Evolutionary conservation across 352 stramenopile genomes (phyloP).

Genomic region (Phytophthora pisi): DNA sequence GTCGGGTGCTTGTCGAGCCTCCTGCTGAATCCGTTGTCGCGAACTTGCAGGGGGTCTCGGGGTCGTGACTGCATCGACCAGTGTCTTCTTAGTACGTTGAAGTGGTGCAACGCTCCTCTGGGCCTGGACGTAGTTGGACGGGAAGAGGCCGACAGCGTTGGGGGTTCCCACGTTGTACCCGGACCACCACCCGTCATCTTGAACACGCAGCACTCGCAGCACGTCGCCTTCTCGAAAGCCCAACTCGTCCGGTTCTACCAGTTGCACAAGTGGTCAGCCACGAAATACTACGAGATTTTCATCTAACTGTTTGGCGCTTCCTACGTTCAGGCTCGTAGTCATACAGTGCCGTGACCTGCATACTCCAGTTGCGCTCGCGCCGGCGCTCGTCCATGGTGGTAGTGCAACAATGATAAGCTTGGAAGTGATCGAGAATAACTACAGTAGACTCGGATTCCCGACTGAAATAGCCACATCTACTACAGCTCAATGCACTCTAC

Average conservation of each 20-base stretch:
- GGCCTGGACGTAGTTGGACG: conserved; percentile 71
- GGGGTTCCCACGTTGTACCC: conserved; percentile 44
- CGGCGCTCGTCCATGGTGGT: conserved; percentile 12
- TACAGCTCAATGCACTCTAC: neutral
- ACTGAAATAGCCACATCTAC: conserved; percentile 22
- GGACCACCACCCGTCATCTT: conserved; percentile 72
- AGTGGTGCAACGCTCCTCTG: conserved; percentile 8
- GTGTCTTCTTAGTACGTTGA: neutral
- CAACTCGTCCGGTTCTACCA: conserved; percentile 63
- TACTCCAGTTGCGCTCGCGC: conserved; percentile 34
- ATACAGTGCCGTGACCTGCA: conserved; percentile 64
- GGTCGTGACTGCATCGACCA: conserved; percentile 10
- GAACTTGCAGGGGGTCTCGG: conserved; percentile 12
- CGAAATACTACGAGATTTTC: neutral
- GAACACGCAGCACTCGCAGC: conserved; percentile 53
- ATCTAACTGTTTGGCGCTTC: neutral
- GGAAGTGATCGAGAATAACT: conserved; percentile 17
- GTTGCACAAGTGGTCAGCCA: neutral
- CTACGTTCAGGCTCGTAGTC: conserved; percentile 72
- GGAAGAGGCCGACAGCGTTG: conserved; percentile 51
- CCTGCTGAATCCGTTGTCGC: conserved; percentile 26
- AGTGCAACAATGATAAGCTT: neutral
- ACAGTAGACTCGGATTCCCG: neutral
- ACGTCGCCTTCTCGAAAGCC: conserved; percentile 49
- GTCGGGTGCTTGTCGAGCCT: conserved; percentile 12